Evolutionary conservation across 2,329 filamentous ascomycete genomes (phyloP), one percentile per base, ranked within the genome.

Genomic region (Tothia fuscella): DNA sequence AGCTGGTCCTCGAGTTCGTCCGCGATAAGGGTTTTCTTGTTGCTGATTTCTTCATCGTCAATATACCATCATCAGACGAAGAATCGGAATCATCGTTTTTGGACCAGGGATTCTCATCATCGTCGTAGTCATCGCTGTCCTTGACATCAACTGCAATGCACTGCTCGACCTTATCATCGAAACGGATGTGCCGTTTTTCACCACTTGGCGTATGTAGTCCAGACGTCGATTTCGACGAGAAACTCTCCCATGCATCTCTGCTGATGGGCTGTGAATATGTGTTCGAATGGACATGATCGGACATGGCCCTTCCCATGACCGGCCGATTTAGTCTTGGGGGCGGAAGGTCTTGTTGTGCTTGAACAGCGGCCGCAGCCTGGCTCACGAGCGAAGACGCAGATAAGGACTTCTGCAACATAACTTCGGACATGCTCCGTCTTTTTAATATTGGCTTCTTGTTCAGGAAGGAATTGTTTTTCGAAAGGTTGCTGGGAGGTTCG

Each of bases 91-190:
- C 60, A 20, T 63, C 55, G 22, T 61, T 54, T 26, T 49, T 48
- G 22, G 51, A 24, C 37, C 56, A 53, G 12, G 55, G 56, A 48
- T 59, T 61, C 16, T 57, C 56, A 24, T 62, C 57, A 17, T 65
- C 61, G 38, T 85, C 78, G 9, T 82, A 77, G 21, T 82, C 77
- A 36, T 88, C 81, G 19, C 80, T 80, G 48, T 83, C 78, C 63
- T 93, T 93, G 51, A 78, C 72, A 25, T 96, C 88, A 24, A 98
- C 76, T 6, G 91, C 91, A 49, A 95, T 95, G 58, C 88, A 95
- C 58, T 96, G 89, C 57, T 88, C 80, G 2, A 98, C 91, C 62
- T 89, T 83, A 56, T 95, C 84, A 56, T 95, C 91, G 60, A 98
- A 98, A 55, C 93, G 85, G 49, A 98, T 96, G 57, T 94, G 89